Conservation (phyloP, 768 basidiomycete species). For the Hortiboletus campestris region DNA sequence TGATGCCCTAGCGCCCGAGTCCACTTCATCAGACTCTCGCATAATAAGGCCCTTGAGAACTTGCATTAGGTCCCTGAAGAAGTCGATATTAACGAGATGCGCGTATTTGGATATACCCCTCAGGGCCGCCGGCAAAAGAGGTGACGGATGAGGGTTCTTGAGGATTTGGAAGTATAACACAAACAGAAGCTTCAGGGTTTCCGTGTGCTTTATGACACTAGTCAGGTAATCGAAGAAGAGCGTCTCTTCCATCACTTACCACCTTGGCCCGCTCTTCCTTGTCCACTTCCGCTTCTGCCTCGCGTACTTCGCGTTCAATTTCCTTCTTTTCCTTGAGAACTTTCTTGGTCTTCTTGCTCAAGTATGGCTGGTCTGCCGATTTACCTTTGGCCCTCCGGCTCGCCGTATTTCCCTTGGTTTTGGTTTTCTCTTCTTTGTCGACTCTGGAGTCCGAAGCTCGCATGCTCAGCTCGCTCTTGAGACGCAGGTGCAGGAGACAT, state of each 20-base stretch:
- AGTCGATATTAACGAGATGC: conserved; percentile 96
- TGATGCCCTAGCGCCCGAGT: conserved; percentile 35
- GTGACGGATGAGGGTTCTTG: conserved; percentile 77
- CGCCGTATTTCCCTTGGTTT: conserved; percentile 39
- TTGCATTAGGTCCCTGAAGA: conserved; percentile 92
- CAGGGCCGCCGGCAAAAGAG: conserved; percentile 81
- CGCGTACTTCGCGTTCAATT: conserved; percentile 88
- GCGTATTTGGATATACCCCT: conserved; percentile 92
- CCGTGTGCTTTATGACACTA: conserved; percentile 73
- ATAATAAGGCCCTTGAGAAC: conserved; percentile 78
- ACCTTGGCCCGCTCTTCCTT: conserved; percentile 81
- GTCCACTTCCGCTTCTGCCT: conserved; percentile 93
- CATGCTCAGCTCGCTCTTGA: conserved; percentile 81
- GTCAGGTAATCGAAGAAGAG: conserved; percentile 16
- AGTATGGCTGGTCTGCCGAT: conserved; percentile 60
- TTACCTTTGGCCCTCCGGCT: conserved; percentile 52
- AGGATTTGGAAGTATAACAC: conserved; percentile 95
- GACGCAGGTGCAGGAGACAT: conserved; percentile 79
- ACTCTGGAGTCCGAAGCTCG: conserved; percentile 70
- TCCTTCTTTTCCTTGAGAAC: conserved; percentile 83
- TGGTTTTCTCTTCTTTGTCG: conserved; percentile 50
- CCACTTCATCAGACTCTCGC: conserved; percentile 44
- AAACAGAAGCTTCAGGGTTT: conserved; percentile 96
- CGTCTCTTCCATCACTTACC: conserved; percentile 47
- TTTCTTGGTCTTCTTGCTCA: conserved; percentile 92